Evolutionary conservation across 495 filamentous ascomycete genomes (phyloP).

Genomic region (Trichoderma reesei): DNA sequence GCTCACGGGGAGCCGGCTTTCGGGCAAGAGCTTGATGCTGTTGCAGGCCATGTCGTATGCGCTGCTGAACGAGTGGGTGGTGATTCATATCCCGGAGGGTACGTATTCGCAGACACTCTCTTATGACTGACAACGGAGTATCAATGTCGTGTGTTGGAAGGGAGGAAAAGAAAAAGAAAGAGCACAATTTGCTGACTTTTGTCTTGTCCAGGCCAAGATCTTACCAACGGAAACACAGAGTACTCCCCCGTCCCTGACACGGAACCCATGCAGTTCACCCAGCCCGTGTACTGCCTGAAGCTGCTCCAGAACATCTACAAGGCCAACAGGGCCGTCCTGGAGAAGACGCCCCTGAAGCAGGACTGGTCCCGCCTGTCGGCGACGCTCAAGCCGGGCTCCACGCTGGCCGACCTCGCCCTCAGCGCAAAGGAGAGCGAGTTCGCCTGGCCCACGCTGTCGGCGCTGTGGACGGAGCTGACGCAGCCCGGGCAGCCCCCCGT

Average conservation of each 20-base stretch:
- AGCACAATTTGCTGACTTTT: not conserved
- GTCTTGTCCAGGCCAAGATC: constrained; percentile 55
- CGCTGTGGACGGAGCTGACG: constrained; percentile 70
- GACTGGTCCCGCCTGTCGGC: constrained; percentile 32
- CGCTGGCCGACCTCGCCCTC: constrained; percentile 57
- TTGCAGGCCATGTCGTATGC: constrained; percentile 79
- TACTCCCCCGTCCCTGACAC: constrained; percentile 59
- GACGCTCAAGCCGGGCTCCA: constrained; percentile 48
- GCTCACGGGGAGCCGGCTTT: constrained; percentile 59
- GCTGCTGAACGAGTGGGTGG: constrained; percentile 75
- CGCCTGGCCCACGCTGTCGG: constrained; percentile 73
- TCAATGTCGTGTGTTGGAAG: not conserved
- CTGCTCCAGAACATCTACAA: constrained; percentile 59
- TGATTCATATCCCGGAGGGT: constrained; percentile 90
- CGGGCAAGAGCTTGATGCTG: constrained; percentile 78
- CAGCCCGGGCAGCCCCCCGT: constrained; percentile 62
- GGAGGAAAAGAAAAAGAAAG: constrained; percentile 12
- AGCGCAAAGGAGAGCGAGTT: constrained; percentile 65
- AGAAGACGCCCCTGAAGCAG: constrained; percentile 44
- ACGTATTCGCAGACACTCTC: constrained; percentile 15
- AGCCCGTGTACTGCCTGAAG: constrained; percentile 62
- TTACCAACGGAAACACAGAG: constrained; percentile 66
- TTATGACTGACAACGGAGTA: constrained; percentile 2
- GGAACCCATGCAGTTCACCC: constrained; percentile 53
- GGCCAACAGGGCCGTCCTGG: constrained; percentile 62